Percentiles rank a stretch among this genome's conserved stretches.
phyloP scores from a whole-genome alignment of 805 yeast genomes.

The Schizosaccharomyces japonicus region DNA sequence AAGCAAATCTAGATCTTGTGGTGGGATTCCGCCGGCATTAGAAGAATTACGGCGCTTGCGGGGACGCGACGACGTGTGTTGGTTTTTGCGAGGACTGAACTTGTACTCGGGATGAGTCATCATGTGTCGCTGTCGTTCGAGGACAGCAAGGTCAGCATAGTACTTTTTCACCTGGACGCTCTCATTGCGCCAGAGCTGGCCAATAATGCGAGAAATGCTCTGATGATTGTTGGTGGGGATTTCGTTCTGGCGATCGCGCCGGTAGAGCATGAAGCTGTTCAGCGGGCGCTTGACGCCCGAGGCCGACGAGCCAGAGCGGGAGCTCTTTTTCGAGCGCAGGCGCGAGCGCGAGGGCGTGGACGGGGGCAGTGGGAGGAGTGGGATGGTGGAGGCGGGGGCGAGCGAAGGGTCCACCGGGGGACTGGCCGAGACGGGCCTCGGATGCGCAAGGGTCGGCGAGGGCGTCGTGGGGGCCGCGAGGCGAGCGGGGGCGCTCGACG shows the following conservation, averaged over 20 bases:
- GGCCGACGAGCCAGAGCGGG: too few species aligned
- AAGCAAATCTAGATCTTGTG: too few species aligned
- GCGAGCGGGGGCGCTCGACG: too few species aligned
- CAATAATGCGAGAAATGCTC: slow-evolving; percentile 20
- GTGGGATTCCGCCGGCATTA: too few species aligned
- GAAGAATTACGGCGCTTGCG: too few species aligned
- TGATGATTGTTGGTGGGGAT: slow-evolving; percentile 9
- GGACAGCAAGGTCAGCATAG: slow-evolving; percentile 1
- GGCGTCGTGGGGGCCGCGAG: too few species aligned
- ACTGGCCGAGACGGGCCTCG: too few species aligned
- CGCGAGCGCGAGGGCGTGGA: background rate
- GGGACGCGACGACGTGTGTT: too few species aligned
- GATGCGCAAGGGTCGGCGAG: too few species aligned
- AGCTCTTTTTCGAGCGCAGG: background rate
- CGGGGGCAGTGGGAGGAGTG: too few species aligned
- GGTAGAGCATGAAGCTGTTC: slow-evolving; percentile 26
- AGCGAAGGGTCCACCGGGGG: too few species aligned
- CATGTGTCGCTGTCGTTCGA: background rate
- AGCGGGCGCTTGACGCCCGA: slow-evolving; percentile 24
- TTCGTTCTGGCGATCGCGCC: slow-evolving; percentile 20
- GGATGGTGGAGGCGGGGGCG: too few species aligned
- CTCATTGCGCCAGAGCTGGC: slow-evolving; percentile 26
- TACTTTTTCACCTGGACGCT: slow-evolving; percentile 1
- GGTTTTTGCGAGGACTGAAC: background rate
- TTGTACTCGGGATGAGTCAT: slow-evolving; percentile 1